These are phyloP conservation scores for Paspalum vaginatum DNA, from an alignment of 176 grass and related monocot genomes.

Conservation along the genomic window DNA sequence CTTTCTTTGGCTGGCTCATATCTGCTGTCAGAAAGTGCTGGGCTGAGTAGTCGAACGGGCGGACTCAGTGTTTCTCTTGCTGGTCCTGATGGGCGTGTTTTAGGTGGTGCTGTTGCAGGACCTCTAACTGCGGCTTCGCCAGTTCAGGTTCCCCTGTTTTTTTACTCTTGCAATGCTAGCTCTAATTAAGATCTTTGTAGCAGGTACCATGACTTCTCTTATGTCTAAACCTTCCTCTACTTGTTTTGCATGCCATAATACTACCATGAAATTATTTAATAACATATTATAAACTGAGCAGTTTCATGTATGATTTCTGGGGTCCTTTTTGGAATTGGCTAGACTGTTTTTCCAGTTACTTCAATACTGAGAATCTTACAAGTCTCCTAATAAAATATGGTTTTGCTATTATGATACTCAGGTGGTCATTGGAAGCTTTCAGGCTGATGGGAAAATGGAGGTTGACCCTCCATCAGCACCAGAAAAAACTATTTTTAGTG, in stretches of 20 bases:
- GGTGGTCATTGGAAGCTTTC: slow-evolving; percentile 70
- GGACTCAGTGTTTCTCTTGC: slow-evolving; percentile 56
- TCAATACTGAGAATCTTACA: neutral
- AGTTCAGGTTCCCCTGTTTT: slow-evolving; percentile 51
- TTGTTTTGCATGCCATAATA: neutral
- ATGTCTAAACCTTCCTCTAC: neutral
- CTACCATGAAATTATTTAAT: neutral
- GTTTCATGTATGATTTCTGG: neutral
- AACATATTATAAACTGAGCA: no score
- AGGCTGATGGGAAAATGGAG: slow-evolving; percentile 47
- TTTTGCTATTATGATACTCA: slow-evolving; percentile 29
- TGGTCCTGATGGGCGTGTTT: slow-evolving; percentile 52
- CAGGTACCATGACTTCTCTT: neutral
- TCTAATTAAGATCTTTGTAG: neutral
- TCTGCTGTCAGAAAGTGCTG: slow-evolving; percentile 50
- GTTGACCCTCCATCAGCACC: slow-evolving; percentile 28
- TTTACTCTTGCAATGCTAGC: neutral
- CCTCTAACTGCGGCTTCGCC: slow-evolving; percentile 60
- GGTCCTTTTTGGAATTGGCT: neutral
- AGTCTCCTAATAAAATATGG: neutral
- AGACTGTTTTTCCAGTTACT: neutral
- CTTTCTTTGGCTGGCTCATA: slow-evolving; percentile 65
- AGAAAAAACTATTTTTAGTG: neutral
- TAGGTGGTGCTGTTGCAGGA: slow-evolving; percentile 70
- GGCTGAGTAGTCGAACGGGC: slow-evolving; percentile 56